phyloP scores from a whole-genome alignment of 1,139 yeast genomes.

The Saccharomyces uvarum region DNA sequence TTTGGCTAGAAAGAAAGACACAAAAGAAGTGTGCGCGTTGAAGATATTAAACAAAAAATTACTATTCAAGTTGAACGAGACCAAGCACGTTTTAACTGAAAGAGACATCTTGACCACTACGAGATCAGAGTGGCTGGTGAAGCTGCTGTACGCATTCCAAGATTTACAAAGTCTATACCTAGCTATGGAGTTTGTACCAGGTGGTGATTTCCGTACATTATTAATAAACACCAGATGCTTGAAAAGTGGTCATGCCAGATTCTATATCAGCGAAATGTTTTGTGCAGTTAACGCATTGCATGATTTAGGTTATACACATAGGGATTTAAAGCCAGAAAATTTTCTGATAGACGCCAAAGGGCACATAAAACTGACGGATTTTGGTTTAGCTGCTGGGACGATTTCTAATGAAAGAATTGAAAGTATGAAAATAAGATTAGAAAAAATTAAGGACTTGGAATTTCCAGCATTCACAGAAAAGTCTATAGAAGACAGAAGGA shows the following conservation, averaged over 20 bases:
- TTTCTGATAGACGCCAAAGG: constrained; percentile 91
- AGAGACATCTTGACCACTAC: constrained; percentile 93
- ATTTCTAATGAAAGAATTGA: constrained; percentile 91
- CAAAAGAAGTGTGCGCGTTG: constrained; percentile 91
- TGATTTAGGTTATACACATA: constrained; percentile 90
- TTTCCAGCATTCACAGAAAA: constrained; percentile 56
- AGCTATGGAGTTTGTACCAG: constrained; percentile 99
- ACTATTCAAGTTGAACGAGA: constrained; percentile 83
- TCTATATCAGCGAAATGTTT: constrained; percentile 94
- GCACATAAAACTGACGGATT: constrained; percentile 93
- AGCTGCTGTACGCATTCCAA: constrained; percentile 88
- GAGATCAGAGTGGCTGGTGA: constrained; percentile 92
- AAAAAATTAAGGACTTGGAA: constrained; percentile 65
- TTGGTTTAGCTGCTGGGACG: constrained; percentile 95
- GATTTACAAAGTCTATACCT: constrained; percentile 82
- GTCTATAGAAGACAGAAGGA: constrained; percentile 81
- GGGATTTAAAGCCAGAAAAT: constrained; percentile 96
- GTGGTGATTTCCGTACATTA: constrained; percentile 95
- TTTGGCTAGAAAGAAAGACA: constrained; percentile 87
- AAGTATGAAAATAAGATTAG: constrained; percentile 79
- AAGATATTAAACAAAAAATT: constrained; percentile 85
- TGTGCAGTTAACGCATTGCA: constrained; percentile 89
- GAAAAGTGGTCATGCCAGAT: constrained; percentile 91
- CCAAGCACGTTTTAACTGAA: constrained; percentile 91
- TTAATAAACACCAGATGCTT: constrained; percentile 87